These are phyloP conservation scores for Rhododendron henanense DNA, from an alignment of 148 eudicot species.

Conservation along the genomic window DNA sequence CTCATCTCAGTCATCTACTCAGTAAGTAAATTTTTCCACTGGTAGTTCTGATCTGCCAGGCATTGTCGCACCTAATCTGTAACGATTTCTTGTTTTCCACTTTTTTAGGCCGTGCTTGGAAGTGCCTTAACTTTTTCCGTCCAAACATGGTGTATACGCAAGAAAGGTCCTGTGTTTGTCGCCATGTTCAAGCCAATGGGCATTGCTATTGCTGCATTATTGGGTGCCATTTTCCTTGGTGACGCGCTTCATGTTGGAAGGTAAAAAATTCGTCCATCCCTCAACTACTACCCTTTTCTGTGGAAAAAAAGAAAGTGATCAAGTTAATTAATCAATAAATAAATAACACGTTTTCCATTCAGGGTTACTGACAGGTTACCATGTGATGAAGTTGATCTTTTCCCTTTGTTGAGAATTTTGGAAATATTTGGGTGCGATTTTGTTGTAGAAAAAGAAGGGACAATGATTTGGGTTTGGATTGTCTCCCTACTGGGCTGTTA, in stretches of 20 bases:
- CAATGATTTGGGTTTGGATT: background rate
- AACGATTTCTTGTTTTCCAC: background rate
- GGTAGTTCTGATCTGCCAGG: background rate
- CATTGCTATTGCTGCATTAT: slow-evolving; percentile 38
- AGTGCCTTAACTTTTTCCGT: slow-evolving; percentile 17
- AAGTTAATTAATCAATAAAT: background rate
- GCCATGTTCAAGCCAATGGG: slow-evolving; percentile 50
- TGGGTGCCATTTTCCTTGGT: slow-evolving; percentile 41
- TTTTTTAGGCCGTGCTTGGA: slow-evolving; percentile 34
- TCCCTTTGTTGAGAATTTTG: background rate
- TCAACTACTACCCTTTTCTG: background rate
- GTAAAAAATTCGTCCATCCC: slow-evolving; percentile 10
- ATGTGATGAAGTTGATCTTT: background rate
- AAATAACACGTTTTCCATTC: background rate
- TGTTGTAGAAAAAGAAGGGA: background rate
- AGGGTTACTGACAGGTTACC: background rate
- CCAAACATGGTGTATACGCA: slow-evolving; percentile 43
- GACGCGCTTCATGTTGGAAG: slow-evolving; percentile 30
- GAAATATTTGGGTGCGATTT: background rate
- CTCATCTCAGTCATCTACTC: slow-evolving; percentile 40
- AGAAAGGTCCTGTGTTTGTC: slow-evolving; percentile 48
- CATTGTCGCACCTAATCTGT: background rate
- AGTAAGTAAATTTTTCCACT: slow-evolving; percentile 24
- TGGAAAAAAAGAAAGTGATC: background rate
- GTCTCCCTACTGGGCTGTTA: background rate